Percentiles rank a stretch among this genome's conserved stretches.
Evolutionary conservation across 129 eudicot genomes (phyloP).

Genomic region (Calendula officinalis): DNA sequence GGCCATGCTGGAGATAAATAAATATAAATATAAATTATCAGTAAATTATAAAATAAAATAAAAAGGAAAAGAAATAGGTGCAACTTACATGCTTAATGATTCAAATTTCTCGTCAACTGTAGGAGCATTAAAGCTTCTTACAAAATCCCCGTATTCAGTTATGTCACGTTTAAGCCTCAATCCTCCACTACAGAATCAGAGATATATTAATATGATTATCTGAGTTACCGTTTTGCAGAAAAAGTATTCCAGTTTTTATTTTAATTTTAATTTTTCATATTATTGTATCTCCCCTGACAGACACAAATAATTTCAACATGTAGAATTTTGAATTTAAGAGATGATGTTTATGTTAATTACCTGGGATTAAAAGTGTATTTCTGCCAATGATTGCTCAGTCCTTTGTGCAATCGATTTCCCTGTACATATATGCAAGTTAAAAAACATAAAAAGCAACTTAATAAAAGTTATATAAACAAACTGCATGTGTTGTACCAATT

Average conservation of each 20-base stretch:
- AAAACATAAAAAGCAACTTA: constrained; percentile 2
- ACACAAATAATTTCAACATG: background rate
- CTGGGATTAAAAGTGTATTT: constrained; percentile 96
- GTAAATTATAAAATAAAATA: background rate
- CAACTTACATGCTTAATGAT: constrained; percentile 90
- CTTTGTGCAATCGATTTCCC: constrained; percentile 98
- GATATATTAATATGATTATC: background rate
- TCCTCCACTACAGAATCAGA: constrained; percentile 65
- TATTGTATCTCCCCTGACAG: background rate
- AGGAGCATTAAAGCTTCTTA: constrained; percentile 96
- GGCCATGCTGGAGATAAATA: constrained; percentile 61
- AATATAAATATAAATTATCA: constrained; percentile 4
- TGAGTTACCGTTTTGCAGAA: background rate
- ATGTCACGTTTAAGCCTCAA: constrained; percentile 96
- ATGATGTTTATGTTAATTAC: constrained; percentile 33
- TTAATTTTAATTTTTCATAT: background rate
- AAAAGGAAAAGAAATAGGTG: background rate
- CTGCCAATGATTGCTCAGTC: constrained; percentile 84
- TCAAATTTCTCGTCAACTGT: constrained; percentile 95
- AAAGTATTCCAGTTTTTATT: background rate
- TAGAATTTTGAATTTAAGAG: background rate
- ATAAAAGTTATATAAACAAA: background rate
- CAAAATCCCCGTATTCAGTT: constrained; percentile 94
- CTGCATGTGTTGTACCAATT: constrained; percentile 57
- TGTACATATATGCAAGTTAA: constrained; percentile 14